Conservation (phyloP, 441 rosid genomes). For the Bocquillonia castaneifolia region DNA sequence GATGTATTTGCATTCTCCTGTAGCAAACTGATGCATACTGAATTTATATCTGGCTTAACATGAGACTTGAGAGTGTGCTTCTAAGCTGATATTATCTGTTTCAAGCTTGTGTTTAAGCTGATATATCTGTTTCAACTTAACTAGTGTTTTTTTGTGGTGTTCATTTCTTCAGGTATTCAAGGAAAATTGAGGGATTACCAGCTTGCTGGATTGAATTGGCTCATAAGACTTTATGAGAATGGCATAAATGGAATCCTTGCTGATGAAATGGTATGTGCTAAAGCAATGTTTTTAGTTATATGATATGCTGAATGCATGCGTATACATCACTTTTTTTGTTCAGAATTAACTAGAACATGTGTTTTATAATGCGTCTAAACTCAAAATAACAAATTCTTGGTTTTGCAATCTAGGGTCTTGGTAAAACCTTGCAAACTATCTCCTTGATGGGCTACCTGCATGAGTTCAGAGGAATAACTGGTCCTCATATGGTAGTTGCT, state of each 20-base stretch:
- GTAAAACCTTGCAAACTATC: slow-evolving; percentile 98
- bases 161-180: slow-evolving; percentile 63
- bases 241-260: slow-evolving; percentile 99
- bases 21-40: background rate
- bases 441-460: slow-evolving; percentile 92
- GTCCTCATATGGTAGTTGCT: slow-evolving; percentile 99
- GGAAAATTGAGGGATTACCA: slow-evolving; percentile 99
- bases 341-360: background rate
- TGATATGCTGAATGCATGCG: background rate
- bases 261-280: slow-evolving; percentile 81
- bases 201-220: slow-evolving; percentile 97
- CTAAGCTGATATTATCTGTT: no score
- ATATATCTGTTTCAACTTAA: background rate
- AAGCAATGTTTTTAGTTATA: slow-evolving; percentile 4
- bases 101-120: background rate
- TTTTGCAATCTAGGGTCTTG: slow-evolving; percentile 68
- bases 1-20: background rate
- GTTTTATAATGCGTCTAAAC: background rate
- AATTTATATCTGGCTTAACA: background rate
- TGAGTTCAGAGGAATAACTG: slow-evolving; percentile 88
- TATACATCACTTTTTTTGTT: background rate
- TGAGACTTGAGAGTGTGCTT: background rate
- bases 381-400: slow-evolving; percentile 4
- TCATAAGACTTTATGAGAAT: slow-evolving; percentile 93
- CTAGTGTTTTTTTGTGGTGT: slow-evolving; percentile 1